phyloP scores from a whole-genome alignment of 2,329 filamentous ascomycete genomes.

The Plectosphaerella cucumerina region DNA sequence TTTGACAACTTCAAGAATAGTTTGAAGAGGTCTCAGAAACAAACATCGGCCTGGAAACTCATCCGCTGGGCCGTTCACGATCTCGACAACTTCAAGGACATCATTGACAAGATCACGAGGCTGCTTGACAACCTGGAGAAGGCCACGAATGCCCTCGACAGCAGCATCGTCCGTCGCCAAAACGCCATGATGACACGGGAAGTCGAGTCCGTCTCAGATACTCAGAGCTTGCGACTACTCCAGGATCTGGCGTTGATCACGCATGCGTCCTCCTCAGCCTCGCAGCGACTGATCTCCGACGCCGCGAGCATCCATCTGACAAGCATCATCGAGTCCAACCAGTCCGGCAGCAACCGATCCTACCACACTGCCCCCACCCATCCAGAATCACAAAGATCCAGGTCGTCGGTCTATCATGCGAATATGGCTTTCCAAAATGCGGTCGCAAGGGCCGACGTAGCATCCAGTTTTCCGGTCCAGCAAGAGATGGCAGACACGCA shows the following conservation, averaged over 20 bases:
- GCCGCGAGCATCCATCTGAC: slow-evolving; percentile 8
- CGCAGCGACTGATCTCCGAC: slow-evolving; percentile 8
- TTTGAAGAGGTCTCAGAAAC: slow-evolving; percentile 13
- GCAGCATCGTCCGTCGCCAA: slow-evolving; percentile 12
- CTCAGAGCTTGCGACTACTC: slow-evolving; percentile 14
- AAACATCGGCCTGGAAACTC: slow-evolving; percentile 13
- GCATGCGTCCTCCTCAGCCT: neutral
- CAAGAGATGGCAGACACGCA: no score
- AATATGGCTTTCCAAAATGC: no score
- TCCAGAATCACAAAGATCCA: neutral
- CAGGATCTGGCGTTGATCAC: slow-evolving; percentile 4
- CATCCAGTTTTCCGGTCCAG: no score
- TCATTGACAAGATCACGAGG: slow-evolving; percentile 11
- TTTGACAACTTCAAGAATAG: slow-evolving; percentile 15
- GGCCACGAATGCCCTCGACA: slow-evolving; percentile 13
- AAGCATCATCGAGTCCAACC: neutral
- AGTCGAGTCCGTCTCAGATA: slow-evolving; percentile 15
- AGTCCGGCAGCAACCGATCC: neutral
- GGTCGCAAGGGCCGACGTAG: no score
- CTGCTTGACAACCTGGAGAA: slow-evolving; percentile 17
- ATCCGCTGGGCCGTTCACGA: slow-evolving; percentile 17
- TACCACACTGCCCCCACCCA: neutral
- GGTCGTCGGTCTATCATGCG: neutral
- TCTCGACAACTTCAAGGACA: slow-evolving; percentile 11
- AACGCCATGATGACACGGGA: slow-evolving; percentile 11